Base-by-base conservation (phyloP, 768 basidiomycete genomes). In the Boletus subparvulus region DNA sequence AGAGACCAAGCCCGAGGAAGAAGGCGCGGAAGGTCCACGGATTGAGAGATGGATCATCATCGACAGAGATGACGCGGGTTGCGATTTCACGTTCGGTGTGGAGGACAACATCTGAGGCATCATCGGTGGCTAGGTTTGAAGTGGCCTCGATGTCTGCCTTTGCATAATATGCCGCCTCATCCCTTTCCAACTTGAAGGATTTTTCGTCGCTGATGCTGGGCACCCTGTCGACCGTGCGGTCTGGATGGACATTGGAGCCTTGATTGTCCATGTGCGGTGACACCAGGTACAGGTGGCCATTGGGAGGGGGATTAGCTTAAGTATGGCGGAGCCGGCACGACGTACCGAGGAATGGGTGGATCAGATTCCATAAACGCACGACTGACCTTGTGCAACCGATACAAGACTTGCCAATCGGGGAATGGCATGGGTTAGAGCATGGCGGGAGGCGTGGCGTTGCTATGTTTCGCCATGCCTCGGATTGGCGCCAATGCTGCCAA, bases 1-100 rank as follows among this genome's bases (percentile, higher is more conserved):
- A 72, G 71, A 81, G 56, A 75, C 78, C 82, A 0, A 83, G 76
- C 42, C 82, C 81, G 11, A 85, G 80, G 36, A 82, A 74, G 62
- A 83, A 77, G 12, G 78, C 71, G 10, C 80, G 74, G 69, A 81
- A 77, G 46, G 69, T 67, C 67, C 67, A 71, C 0, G 63, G 68
- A 24, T 67, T 69, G 42, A 69, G 69, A 7, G 63, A 59, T 5
- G 63, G 56, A 30, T 71, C 64, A 24, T 73, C 73, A 21, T 69
- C 63, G 37, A 80, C 68, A 16, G 69, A 72, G 53, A 83, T 77
- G 28, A 83, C 70, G 55, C 75, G 75, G 0, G 80, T 80, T 49
- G 71, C 78, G 33, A 81, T 74, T 56, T 80, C 80, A 50, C 76
- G 76, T 61, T 80, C 79, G 56, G 73, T 69, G 47, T 74, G 62